Conservation (phyloP, 441 rosid genomes). For the Rhodomyrtus psidioides region DNA sequence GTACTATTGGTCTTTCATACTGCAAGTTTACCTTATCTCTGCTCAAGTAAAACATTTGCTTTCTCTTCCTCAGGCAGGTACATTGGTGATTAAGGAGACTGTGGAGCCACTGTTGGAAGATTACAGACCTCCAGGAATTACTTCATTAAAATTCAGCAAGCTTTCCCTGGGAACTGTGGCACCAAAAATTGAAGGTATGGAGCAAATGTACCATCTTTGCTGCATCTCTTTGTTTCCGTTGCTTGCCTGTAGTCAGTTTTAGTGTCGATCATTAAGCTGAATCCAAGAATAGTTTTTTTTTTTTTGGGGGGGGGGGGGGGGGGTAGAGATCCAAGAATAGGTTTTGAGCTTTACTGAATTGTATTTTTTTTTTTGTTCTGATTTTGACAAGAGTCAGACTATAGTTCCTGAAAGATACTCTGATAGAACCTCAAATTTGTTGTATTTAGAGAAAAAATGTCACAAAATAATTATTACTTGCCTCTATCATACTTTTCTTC, state of each 20-base stretch:
- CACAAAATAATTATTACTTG: background rate
- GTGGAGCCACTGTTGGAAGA: constrained; percentile 94
- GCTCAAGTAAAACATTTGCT: background rate
- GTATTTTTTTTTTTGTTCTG: background rate
- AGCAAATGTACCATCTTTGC: background rate
- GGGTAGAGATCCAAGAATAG: background rate
- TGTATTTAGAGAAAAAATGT: background rate
- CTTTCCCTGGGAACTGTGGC: constrained; percentile 85
- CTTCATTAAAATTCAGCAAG: constrained; percentile 78
- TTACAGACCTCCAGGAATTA: constrained; percentile 87
- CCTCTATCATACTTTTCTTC: background rate
- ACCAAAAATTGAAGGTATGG: constrained; percentile 90
- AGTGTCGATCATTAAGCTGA: background rate
- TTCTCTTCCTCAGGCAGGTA: constrained; percentile 58
- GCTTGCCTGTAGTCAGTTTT: background rate
- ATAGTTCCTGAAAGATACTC: background rate
- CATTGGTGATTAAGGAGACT: constrained; percentile 76
- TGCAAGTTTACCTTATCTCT: background rate
- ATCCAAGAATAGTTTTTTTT: background rate
- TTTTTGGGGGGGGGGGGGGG: too few species aligned
- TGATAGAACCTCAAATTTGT: background rate
- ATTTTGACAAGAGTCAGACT: background rate
- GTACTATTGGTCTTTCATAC: background rate
- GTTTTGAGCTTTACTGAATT: background rate
- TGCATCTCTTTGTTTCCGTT: background rate